These are phyloP conservation scores for Paraurostyla sp. DNA, from an alignment of 73 alveolate genomes.

Conservation along the genomic window DNA sequence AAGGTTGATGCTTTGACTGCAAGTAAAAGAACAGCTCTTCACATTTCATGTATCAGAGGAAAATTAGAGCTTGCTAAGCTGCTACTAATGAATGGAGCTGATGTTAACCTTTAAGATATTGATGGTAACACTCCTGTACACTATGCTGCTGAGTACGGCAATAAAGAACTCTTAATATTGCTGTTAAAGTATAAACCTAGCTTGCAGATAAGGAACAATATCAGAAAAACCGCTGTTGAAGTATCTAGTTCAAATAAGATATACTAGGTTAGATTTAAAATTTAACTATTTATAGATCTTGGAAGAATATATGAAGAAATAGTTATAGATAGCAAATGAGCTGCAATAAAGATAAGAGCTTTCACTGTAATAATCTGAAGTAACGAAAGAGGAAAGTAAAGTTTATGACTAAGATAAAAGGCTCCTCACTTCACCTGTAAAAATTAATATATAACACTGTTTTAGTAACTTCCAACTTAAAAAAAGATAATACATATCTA, in stretches of 20 bases:
- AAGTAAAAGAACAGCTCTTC: constrained; percentile 68
- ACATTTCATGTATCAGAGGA: constrained; percentile 74
- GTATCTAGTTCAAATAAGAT: constrained; percentile 24
- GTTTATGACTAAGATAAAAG: no score
- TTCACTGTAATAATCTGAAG: no score
- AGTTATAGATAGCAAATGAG: not conserved
- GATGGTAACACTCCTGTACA: constrained; percentile 70
- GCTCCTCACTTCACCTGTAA: no score
- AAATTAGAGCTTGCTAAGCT: constrained; percentile 11
- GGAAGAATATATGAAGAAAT: constrained; percentile 22
- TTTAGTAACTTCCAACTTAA: no score
- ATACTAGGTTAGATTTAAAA: not conserved
- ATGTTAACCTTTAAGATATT: constrained; percentile 44
- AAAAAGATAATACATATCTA: no score
- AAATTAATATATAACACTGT: no score
- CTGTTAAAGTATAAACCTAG: not conserved
- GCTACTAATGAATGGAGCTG: constrained; percentile 35
- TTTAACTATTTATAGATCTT: not conserved
- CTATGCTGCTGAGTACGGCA: constrained; percentile 36
- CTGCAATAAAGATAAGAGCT: no score
- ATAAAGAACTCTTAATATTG: constrained; percentile 12
- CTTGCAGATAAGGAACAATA: not conserved
- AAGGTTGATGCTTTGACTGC: constrained; percentile 82
- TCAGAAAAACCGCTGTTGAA: constrained; percentile 45
- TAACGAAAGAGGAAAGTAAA: no score